Evolutionary conservation across 2,329 filamentous ascomycete species (phyloP), one percentile per base, ranked within the genome.

Genomic region (Fusarium metavorans): DNA sequence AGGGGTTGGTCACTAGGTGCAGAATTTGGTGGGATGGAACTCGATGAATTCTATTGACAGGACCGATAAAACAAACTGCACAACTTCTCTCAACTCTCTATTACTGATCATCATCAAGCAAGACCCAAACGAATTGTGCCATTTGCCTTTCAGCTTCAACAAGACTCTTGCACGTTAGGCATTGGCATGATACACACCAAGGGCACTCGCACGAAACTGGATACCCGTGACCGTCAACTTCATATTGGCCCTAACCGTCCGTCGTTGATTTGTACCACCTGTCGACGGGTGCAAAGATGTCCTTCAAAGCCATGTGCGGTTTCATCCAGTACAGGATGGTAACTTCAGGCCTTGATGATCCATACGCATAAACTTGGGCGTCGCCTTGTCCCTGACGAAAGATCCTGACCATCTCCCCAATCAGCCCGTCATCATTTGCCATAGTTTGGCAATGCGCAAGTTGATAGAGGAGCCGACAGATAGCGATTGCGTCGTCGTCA

Each of bases 1-100:
- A 45, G 35, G 70, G 70, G 69, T 62, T 23, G 25, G 16, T 30
- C 16, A 50, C 45, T 11, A 27, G 43, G 43, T 23, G 20, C 43
- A 48, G 43, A 43, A 23, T 43, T 43, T 43, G 39, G 39, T 43
- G 39, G 39, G 20, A 20, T 20, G 20, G 39, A 48, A 48, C 43
- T 48, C 16, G 5, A 50, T 30, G 45, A n/a, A 50, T 50, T n/a
- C 18, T 16, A 23, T 39, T 18, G 20, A 23, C n/a, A n/a, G 11
- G 43, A 16, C 13, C 2, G 10, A 16, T 16, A 25, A 48, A 48
- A 48, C 43, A 13, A 43, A 13, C 10, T 43, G n/a, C 41, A 20
- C 39, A 43, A 20, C 43, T 25, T 45, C 41, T 25, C 23, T 25
- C 43, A 25, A 25, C 23, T 4, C 43, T 43, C 41, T 6, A 25